These are phyloP conservation scores for Vitis hybrid DNA, from an alignment of 177 flowering plant species.

Conservation along the genomic window DNA sequence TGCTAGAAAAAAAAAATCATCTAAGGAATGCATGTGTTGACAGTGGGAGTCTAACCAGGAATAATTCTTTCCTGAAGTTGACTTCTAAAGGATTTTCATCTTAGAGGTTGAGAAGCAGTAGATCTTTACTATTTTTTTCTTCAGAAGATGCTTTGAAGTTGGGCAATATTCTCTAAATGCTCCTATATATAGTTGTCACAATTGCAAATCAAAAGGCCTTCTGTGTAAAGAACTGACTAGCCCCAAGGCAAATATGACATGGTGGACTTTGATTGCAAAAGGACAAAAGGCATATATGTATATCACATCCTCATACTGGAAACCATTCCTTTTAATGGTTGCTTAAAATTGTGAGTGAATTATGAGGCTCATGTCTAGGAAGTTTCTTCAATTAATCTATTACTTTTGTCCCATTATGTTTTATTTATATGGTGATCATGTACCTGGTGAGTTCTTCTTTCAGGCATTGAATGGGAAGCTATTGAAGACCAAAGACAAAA, in stretches of 20 bases:
- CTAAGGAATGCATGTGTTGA: too few relatives aligned
- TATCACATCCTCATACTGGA: background rate
- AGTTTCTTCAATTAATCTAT: background rate
- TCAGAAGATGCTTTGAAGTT: background rate
- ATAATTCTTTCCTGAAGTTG: too few relatives aligned
- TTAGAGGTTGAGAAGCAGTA: too few relatives aligned
- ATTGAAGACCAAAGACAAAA: slow-evolving; percentile 83
- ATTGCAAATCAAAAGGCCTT: background rate
- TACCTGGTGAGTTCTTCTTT: slow-evolving; percentile 5
- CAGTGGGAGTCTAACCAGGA: too few relatives aligned
- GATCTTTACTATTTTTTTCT: background rate
- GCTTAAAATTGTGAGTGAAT: too few relatives aligned
- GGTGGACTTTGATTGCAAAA: background rate
- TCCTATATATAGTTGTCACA: background rate
- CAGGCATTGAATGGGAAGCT: slow-evolving; percentile 89
- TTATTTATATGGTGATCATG: background rate
- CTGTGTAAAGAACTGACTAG: background rate
- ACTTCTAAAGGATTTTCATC: too few relatives aligned
- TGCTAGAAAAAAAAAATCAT: too few relatives aligned
- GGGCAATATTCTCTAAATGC: background rate
- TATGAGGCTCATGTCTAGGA: background rate
- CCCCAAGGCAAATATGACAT: background rate
- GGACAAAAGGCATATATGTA: background rate
- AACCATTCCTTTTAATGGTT: background rate
- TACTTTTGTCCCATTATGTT: background rate